Base-by-base conservation (phyloP, 805 yeast species). In the Clavispora vitiphila region DNA sequence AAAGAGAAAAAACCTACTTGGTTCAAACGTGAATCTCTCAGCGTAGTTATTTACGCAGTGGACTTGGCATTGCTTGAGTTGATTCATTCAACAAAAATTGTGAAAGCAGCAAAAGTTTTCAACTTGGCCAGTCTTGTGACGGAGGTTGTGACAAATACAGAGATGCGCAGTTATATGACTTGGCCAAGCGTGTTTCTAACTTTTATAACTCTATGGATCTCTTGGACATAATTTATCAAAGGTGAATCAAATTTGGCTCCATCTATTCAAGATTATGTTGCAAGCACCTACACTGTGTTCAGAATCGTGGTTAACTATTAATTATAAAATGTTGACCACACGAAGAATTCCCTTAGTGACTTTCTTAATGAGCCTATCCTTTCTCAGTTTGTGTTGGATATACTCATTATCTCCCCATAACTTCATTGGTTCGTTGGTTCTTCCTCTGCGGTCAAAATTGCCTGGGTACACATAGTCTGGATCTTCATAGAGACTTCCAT, bases 391-490 rank as follows among this genome's bases (percentile, higher is more conserved):
- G n/a, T 18, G n/a, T 9, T 45, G 31, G 15, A 46, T 46, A 31
- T 50, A 50, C 2, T 27, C 20, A 24, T 50, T 48, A 30, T 38
- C 42, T 3, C 31, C 44, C 40, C 47, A 43, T 31, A 51, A 37
- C 10, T 30, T 22, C 48, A 48, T 47, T 10, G 51, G 39, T 8
- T 37, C 60, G 40, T 65, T 59, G 23, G 69, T 64, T 37, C 61
- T 49, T 2, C 66, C 66, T 26, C 37, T 43, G 24, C 46, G 43
- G 8, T 68, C 61, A 44, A 62, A 64, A 38, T 65, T 61, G 4
- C 55, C 56, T 10, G 60, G 58, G 0, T 56, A 50, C 21, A 39
- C 38, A 40, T 55, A 57, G 4, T 45, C 23, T 1, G 40, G 41
- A 8, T 45, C 47, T 24, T 47, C 53, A 19, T 49, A 42, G n/a